Base-by-base conservation (phyloP, 164 flowering plant species). In the Aristolochia californica region DNA sequence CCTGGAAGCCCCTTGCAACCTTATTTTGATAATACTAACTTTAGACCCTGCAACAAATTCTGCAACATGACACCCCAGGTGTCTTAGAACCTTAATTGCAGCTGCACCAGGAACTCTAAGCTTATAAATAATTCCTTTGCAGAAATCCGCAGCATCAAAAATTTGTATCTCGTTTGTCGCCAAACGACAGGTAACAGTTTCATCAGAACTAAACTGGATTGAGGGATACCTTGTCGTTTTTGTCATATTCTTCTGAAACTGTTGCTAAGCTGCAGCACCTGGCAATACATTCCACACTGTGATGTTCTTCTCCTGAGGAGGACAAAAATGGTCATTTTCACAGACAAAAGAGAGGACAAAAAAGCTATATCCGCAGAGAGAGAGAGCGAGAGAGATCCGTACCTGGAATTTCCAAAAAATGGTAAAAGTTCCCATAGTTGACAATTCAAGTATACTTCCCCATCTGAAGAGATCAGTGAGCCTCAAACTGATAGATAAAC, bases 121-220 rank as follows among this genome's bases (percentile, higher is more conserved):
- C 69, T 84, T 75, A 66, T 83, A 23, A 5, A 73, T 55, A 57
- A 87, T 56, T 64, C 96, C 97, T 65, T 86, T 90, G 11, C 86
- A 70, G 57, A 94, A 90, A 72, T 88, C 95, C 49, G 57, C 57
- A 57, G 80, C 64, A 69, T 94, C 85, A 67, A 90, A 90, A 72
- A 88, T 83, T 47, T 88, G 96, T 24, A 90, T 69, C 72, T 90
- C 97, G 72, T 90, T 94, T 53, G 97, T 94, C 17, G 83, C 93
- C 74, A 94, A 28, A 22, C 93, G 96, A 70, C 97, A 90, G 14
- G 95, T 95, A 69, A 81, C 78, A 67, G 80, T 69, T 80, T 94
- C 99, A 66, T 94, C 96, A 53, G 80, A 74, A 70, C 88, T 84
- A 67, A 94, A 88, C 27, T 66, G 71, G 56, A 94, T 72, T 5